A percentile compares a stretch with the other conserved stretches of the same genome.
Conservation (phyloP, 108 stramenopile species). For the Cyclotella atomus region DNA sequence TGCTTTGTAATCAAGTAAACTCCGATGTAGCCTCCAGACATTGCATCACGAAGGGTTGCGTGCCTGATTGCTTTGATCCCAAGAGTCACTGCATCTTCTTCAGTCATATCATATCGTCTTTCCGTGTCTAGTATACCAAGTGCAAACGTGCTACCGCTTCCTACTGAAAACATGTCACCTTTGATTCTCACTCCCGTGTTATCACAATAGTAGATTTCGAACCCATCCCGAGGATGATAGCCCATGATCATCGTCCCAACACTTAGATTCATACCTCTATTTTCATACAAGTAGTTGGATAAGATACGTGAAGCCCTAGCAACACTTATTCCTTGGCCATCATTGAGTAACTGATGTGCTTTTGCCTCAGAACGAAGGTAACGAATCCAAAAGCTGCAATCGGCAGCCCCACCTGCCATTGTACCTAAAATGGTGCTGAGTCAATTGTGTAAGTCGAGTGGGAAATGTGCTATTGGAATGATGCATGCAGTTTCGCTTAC, state of each 20-base stretch:
- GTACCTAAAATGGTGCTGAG: constrained; percentile 77
- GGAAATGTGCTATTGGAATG: too few species aligned
- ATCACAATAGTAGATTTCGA: constrained; percentile 86
- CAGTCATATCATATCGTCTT: constrained; percentile 62
- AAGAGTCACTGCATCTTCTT: constrained; percentile 79
- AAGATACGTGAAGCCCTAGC: constrained; percentile 76
- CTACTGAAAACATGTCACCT: constrained; percentile 88
- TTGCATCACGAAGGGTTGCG: constrained; percentile 90
- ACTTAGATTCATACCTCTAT: constrained; percentile 60
- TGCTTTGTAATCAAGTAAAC: constrained; percentile 79
- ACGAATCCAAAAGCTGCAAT: constrained; percentile 87
- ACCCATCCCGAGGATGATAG: constrained; percentile 57
- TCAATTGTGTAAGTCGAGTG: not conserved
- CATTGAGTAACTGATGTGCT: constrained; percentile 60
- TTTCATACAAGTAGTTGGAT: constrained; percentile 68
- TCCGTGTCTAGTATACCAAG: constrained; percentile 85
- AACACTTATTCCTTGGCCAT: constrained; percentile 70
- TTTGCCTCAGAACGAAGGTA: constrained; percentile 69
- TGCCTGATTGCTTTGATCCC: constrained; percentile 90
- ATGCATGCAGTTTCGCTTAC: too few species aligned
- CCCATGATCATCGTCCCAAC: constrained; percentile 94
- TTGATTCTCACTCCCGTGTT: constrained; percentile 79
- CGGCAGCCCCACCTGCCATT: constrained; percentile 93
- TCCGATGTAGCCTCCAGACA: constrained; percentile 84
- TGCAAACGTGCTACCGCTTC: constrained; percentile 89